Base-by-base conservation (phyloP, 352 stramenopile genomes). In the Ophiocytium majus region DNA sequence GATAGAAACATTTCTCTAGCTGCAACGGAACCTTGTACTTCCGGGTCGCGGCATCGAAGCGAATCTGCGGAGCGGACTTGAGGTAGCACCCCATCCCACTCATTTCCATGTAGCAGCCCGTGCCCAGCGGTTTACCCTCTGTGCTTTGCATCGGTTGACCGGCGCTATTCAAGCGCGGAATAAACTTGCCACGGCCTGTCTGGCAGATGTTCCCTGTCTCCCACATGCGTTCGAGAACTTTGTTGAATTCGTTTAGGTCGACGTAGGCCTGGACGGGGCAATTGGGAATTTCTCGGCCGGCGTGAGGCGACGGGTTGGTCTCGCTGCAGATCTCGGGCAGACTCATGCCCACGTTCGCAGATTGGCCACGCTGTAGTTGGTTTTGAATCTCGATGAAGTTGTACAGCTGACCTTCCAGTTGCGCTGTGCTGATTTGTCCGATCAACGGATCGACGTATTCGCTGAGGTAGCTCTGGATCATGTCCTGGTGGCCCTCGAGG, bases 101-200 rank as follows among this genome's bases (percentile, higher is more conserved):
- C 57, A 71, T 71, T 71, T 71, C 57, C 57, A 71, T 23, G 57
- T 71, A 71, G 57, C 57, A 71, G 28, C 57, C 57, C 19, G 57
- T 23, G 57, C 57, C 57, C 19, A 71, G 23, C 19, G 57, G 57
- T 71, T 71, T 71, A 23, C 57, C 57, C 28, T 71, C 57, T 71
- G 57, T 23, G 28, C 28, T 28, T 23, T 71, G 28, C 19, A 23
- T 71, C 28, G 23, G 57, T 28, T 71, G 57, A 23, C 57, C 57
- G 28, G 23, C 57, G 57, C 19, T 71, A 23, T 71, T 71, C n/a
- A n/a, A n/a, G 23, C 28, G 23, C 57, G 57, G 57, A 71, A 71
- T 28, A 28, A 23, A 71, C 23, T 23, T 23, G 19, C 57, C 57
- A 71, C 57, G 23, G 23, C 57, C 57, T 71, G 23, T 23, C 57